phyloP scores from a whole-genome alignment of 192 early-diverging fungal genomes.

The Entomortierella parvispora region DNA sequence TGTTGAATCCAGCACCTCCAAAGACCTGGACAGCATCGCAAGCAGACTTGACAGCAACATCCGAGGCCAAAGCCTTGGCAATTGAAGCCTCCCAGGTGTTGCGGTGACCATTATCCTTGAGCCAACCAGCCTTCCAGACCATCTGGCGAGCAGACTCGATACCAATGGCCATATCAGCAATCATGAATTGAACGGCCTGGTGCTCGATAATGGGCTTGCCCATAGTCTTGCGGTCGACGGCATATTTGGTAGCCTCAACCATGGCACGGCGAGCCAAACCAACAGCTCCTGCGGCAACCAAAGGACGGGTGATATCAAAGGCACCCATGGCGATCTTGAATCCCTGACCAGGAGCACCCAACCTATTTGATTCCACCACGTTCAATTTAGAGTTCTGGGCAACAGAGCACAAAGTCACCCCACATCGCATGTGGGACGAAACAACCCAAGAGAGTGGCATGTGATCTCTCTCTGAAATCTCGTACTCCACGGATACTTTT shows the following conservation, averaged over 20 bases:
- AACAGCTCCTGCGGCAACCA: conserved; percentile 89
- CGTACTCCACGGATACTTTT: not conserved
- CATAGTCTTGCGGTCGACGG: conserved; percentile 95
- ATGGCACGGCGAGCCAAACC: conserved; percentile 92
- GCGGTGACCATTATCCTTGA: conserved; percentile 85
- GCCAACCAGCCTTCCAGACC: conserved; percentile 85
- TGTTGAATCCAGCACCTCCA: conserved; percentile 88
- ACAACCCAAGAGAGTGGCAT: not conserved
- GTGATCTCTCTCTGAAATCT: not conserved
- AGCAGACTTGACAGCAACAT: conserved; percentile 83
- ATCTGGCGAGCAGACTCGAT: conserved; percentile 88
- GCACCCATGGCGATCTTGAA: conserved; percentile 98
- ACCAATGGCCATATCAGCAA: conserved; percentile 97
- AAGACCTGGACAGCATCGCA: conserved; percentile 96
- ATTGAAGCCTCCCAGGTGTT: conserved; percentile 97
- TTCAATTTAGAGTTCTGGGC: not conserved
- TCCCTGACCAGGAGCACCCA: conserved; percentile 81
- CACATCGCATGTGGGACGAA: not conserved
- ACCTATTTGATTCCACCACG: too few relatives aligned
- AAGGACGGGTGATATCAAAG: conserved; percentile 93
- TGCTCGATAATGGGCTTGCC: conserved; percentile 90
- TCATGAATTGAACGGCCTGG: conserved; percentile 93
- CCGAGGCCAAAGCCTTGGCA: conserved; percentile 90
- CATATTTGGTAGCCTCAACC: conserved; percentile 91
- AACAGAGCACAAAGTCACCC: not conserved